Evolutionary conservation across 2,329 filamentous ascomycete genomes (phyloP).

Genomic region (Talaromyces funiculosus): DNA sequence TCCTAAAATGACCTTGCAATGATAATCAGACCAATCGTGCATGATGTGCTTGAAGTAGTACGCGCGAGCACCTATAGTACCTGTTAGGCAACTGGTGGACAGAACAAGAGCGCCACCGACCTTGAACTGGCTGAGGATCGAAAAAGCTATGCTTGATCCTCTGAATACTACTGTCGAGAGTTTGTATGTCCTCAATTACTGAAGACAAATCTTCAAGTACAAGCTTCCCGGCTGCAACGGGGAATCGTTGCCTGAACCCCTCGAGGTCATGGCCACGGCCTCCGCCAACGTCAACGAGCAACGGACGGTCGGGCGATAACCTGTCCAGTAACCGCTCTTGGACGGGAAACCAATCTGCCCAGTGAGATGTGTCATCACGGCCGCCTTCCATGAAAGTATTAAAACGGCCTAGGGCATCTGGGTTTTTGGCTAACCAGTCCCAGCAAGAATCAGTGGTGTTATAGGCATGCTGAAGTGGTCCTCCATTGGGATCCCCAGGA

Average conservation of each 20-base stretch:
- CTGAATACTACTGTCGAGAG: not conserved
- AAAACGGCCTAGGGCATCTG: constrained; percentile 15
- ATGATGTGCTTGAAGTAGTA: constrained; percentile 24
- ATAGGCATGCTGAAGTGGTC: constrained; percentile 24
- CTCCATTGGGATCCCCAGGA: constrained; percentile 21
- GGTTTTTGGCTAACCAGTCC: constrained; percentile 15
- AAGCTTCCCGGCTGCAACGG: constrained; percentile 34
- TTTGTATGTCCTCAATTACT: constrained; percentile 22
- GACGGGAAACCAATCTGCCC: constrained; percentile 21
- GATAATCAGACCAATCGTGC: constrained; percentile 22
- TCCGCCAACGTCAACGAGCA: constrained; percentile 21
- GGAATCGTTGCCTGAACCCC: constrained; percentile 30
- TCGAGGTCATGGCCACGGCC: constrained; percentile 11
- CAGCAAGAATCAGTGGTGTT: constrained; percentile 17
- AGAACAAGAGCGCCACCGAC: not conserved
- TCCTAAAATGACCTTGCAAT: constrained; percentile 17
- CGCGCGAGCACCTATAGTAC: not conserved
- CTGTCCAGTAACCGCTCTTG: constrained; percentile 18
- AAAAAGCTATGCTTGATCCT: constrained; percentile 4
- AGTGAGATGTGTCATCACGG: constrained; percentile 15
- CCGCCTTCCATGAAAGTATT: constrained; percentile 21
- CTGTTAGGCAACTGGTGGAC: not conserved
- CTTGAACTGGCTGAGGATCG: constrained; percentile 1
- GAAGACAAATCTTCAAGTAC: constrained; percentile 44
- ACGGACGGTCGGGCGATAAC: constrained; percentile 5